Percentiles rank a stretch among this genome's conserved stretches.
These are phyloP conservation scores for Colletotrichum spaethianum DNA, from an alignment of 2,329 filamentous ascomycete genomes.

Conservation along the genomic window DNA sequence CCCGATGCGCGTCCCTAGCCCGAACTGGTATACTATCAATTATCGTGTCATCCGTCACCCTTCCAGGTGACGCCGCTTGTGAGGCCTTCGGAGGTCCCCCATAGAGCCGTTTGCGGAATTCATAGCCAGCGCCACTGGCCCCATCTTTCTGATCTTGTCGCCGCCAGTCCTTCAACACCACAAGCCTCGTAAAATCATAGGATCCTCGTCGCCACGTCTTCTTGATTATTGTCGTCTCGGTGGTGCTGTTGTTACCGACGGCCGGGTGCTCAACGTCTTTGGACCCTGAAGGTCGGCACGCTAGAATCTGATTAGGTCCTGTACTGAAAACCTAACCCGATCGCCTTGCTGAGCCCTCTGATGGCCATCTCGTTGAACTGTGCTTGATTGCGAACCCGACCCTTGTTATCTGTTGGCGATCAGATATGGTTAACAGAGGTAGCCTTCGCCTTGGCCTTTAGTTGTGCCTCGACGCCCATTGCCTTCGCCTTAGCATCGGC, in stretches of 20 bases:
- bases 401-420: neutral
- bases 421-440: neutral
- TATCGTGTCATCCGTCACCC: conserved; percentile 10
- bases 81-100: neutral
- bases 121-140: conserved; percentile 17
- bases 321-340: too few relatives aligned
- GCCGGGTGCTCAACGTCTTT: neutral
- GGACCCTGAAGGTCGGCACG: neutral
- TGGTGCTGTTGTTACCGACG: neutral
- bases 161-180: neutral
- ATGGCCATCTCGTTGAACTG: neutral
- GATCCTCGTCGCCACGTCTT: conserved; percentile 2
- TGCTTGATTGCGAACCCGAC: neutral
- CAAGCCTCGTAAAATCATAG: neutral
- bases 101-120: conserved; percentile 18
- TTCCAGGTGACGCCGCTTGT: conserved; percentile 12
- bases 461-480: conserved; percentile 20
- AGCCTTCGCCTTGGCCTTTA: conserved; percentile 13
- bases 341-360: neutral
- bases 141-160: neutral
- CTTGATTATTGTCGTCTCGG: conserved; percentile 3
- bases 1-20: conserved; percentile 27
- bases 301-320: neutral
- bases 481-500: conserved; percentile 34
- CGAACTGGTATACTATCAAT: conserved; percentile 27